Conservation (phyloP, 352 stramenopile genomes). For the Pythium volutum region DNA sequence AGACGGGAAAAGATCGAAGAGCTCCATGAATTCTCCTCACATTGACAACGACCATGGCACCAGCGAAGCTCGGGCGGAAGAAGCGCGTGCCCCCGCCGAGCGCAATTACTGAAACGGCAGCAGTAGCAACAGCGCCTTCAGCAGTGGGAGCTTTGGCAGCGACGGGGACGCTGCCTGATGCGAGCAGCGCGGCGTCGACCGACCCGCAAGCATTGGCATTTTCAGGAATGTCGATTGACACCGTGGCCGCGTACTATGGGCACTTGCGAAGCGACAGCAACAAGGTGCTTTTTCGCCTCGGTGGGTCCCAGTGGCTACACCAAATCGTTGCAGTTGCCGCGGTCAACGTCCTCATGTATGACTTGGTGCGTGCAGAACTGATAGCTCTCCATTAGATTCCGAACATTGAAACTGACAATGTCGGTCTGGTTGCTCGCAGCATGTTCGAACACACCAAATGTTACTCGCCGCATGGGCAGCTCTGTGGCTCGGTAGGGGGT, state of each 20-base stretch:
- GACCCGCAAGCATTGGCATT: not conserved
- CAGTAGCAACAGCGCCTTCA: not conserved
- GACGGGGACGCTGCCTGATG: not conserved
- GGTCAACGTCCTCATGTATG: conserved; percentile 42
- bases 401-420: not conserved
- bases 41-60: conserved; percentile 2
- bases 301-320: conserved; percentile 36
- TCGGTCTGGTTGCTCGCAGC: conserved; percentile 15
- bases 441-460: conserved; percentile 29
- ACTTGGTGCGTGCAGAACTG: conserved; percentile 28
- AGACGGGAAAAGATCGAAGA: conserved; percentile 15
- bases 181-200: not conserved
- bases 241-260: conserved; percentile 9
- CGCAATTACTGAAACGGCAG: too few relatives aligned
- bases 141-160: not conserved
- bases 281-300: conserved; percentile 23
- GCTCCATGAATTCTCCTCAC: not conserved
- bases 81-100: conserved; percentile 1
- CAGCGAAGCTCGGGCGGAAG: conserved; percentile 8
- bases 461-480: conserved; percentile 25
- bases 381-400: not conserved
- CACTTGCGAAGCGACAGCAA: conserved; percentile 22
- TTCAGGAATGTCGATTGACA: conserved; percentile 1
- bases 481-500: conserved; percentile 41
- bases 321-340: conserved; percentile 31